phyloP scores from a whole-genome alignment of 352 stramenopile genomes.

The Pythium chondricola region DNA sequence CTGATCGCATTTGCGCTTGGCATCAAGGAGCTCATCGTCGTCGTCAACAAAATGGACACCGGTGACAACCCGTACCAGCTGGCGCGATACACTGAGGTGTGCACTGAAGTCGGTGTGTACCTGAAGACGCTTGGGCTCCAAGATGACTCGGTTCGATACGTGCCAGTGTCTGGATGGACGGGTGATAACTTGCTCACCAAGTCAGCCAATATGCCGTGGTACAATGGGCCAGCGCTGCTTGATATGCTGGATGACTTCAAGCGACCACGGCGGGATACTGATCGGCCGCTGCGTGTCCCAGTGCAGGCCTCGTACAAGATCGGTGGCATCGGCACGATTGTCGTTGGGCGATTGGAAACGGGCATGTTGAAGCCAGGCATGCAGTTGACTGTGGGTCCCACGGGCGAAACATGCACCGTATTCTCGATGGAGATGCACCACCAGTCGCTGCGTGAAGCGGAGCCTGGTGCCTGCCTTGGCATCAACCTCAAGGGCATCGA shows the following conservation, averaged over 20 bases:
- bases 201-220: constrained; percentile 96
- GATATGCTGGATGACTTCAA: constrained; percentile 91
- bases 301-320: constrained; percentile 98
- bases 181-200: constrained; percentile 97
- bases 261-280: constrained; percentile 84
- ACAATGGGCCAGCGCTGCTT: constrained; percentile 90
- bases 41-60: constrained; percentile 99
- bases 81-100: constrained; percentile 93
- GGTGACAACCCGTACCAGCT: constrained; percentile 91
- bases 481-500: constrained; percentile 97
- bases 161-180: constrained; percentile 95
- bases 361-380: constrained; percentile 95
- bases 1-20: constrained; percentile 95
- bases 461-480: constrained; percentile 94
- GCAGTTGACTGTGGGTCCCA: constrained; percentile 87
- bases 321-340: constrained; percentile 94
- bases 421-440: constrained; percentile 97
- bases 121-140: constrained; percentile 97
- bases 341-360: constrained; percentile 96
- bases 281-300: constrained; percentile 96
- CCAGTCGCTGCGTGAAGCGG: constrained; percentile 87
- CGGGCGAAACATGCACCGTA: constrained; percentile 89
- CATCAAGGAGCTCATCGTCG: constrained; percentile 98
- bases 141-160: constrained; percentile 91
- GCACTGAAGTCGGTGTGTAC: constrained; percentile 87